Base-by-base conservation (phyloP, 202 grass and related monocot genomes). In the Zoysia matrella region DNA sequence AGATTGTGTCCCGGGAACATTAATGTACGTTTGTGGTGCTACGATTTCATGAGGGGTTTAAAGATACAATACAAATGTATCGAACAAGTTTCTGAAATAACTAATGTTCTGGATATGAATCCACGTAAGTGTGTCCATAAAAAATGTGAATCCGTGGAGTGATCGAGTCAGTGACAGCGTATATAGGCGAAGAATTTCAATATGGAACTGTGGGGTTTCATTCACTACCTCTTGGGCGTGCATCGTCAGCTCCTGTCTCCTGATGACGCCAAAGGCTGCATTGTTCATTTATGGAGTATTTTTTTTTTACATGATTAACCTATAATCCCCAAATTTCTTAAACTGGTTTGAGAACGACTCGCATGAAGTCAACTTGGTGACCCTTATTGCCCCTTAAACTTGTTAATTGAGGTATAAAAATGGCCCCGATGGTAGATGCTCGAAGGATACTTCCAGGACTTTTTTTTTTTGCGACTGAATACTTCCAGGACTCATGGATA, bases 341-440 rank as follows among this genome's bases (percentile, higher is more conserved):
- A 55, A 60, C 10, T 39, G 50, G 8, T 6, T 36, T 65, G 65
- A 81, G 71, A 71, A 76, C n/a, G 71, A 72, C 65, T 11, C 6
- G 51, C 11, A 1, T 44, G 15, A 81, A 65, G 77, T 89, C 82
- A 85, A 58, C 71, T 89, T 76, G 44, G 18, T 81, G 77, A 53
- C 52, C 52, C 8, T 52, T 65, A 58, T 58, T 63, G 49, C 80
- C 46, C 9, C 16, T 71, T 60, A 49, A 60, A 71, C n/a, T 46
- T 80, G 42, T 36, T 45, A 69, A 46, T 6, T 45, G 63, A 74
- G 55, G 36, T 45, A 80, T 76, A 58, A 10, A 42, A 84, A 72
- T 12, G 41, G 4, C 40, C 55, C 49, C 53, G 47, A 63, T 36
- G 30, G 30, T 36, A 36, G 30, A 36, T 36, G 30, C 30, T 36